Evolutionary conservation across 768 basidiomycete genomes (phyloP), one percentile per base, ranked within the genome.

Genomic region (Mrakia blollopis): DNA sequence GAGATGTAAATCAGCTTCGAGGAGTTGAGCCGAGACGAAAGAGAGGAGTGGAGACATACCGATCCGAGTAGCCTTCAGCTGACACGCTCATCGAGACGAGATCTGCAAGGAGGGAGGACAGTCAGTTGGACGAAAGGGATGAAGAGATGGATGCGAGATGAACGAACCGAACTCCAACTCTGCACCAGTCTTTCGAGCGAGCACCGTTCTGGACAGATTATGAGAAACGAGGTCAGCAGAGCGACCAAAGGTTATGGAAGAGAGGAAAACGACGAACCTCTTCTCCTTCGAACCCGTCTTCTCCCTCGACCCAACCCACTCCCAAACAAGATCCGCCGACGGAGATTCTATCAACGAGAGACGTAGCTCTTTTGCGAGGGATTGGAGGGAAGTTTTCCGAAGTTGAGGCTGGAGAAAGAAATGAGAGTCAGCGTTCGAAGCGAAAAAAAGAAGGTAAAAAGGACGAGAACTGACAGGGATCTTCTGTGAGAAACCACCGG

Each of bases 81-180:
- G 60, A 74, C 30, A 74, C 10, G 28, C 44, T 35, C 62, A 74
- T 60, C 3, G 73, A 67, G 37, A 54, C 47, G 50, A 74, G 35
- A 62, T 61, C 41, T 63, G 52, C 18, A 23, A 54, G 30, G 9
- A 5, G 47, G 23, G 60, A 44, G 39, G 54, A 30, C n/a, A 8
- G 60, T 44, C 72, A 44, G 52, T 25, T 30, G 44, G 16, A 37
- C 11, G 47, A 50, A 62, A 4, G 30, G 8, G 13, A 10, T n/a
- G 44, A 32, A 62, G 30, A 30, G 73, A 63, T 16, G 30, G 16
- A 50, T 7, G n/a, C 23, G 32, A 32, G 6, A 5, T 18, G 50
- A 21, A 61, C 62, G 25, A 14, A 65, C 73, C 63, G 54, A 75
- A 69, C 37, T 76, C 75, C 32, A 67, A 30, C 44, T 76, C 75